phyloP scores from a whole-genome alignment of 768 basidiomycete genomes.

The Rhizopogon vinicolor region DNA sequence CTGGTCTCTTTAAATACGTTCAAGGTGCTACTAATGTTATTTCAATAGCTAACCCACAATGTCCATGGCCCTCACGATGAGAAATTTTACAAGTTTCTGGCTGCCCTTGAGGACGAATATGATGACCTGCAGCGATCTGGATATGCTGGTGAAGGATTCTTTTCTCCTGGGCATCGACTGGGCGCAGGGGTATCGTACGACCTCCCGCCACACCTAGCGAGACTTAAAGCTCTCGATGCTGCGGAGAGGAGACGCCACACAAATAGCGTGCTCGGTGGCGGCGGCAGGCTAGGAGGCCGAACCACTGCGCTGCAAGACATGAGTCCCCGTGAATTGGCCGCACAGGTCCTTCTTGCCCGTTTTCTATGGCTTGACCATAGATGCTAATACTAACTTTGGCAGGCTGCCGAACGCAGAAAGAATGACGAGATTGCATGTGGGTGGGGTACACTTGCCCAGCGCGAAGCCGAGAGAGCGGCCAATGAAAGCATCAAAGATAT shows the following conservation, averaged over 20 bases:
- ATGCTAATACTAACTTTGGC: not conserved
- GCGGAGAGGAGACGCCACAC: conserved; percentile 67
- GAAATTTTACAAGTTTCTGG: conserved; percentile 70
- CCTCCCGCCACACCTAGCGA: conserved; percentile 60
- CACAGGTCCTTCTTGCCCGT: conserved; percentile 43
- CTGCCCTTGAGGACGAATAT: conserved; percentile 79
- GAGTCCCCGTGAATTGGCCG: conserved; percentile 69
- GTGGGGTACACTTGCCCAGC: conserved; percentile 48
- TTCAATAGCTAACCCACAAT: conserved; percentile 74
- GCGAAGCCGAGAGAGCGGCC: conserved; percentile 67
- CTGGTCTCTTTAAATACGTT: not conserved
- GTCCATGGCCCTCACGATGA: conserved; percentile 89
- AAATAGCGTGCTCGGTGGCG: conserved; percentile 40
- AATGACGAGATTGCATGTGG: conserved; percentile 75
- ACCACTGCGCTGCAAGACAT: conserved; percentile 33
- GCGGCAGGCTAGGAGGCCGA: conserved; percentile 62
- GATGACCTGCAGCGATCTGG: conserved; percentile 74
- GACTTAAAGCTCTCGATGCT: conserved; percentile 66
- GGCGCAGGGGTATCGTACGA: conserved; percentile 68
- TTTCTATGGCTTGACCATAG: not conserved
- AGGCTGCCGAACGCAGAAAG: conserved; percentile 85
- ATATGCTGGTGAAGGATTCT: conserved; percentile 91
- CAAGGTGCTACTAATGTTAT: not conserved
- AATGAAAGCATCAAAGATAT: conserved; percentile 53
- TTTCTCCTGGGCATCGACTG: conserved; percentile 64